Evolutionary conservation across 2,329 filamentous ascomycete species (phyloP), one percentile per base, ranked within the genome.

Genomic region (Botrytis porri): DNA sequence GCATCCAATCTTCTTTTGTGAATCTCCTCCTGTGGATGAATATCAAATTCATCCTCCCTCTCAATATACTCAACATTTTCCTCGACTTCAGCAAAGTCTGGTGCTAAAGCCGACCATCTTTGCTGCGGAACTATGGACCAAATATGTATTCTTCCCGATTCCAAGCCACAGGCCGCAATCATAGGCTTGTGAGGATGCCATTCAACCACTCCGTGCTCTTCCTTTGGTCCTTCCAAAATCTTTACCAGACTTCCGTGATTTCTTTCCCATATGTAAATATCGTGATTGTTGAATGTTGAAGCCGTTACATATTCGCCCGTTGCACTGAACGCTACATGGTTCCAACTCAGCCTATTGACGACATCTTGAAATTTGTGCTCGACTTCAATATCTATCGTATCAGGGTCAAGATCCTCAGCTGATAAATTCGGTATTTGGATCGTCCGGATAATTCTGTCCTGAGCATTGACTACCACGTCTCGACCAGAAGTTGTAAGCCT

Each of bases 351-450:
- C 62, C 93, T 90, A 80, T 99, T 98, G 69, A 99, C 96, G 6
- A 98, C 92, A 80, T 99, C 97, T 82, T 98, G 95, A 79, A 98
- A 99, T 81, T 98, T 98, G 84, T 99, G 96, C 82, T 99, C 95
- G 20, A 98, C 89, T 59, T 96, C 93, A 59, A 99, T 86, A 78
- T 95, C 92, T 79, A 99, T 92, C 41, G 92, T 95, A 78, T 97
- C 92, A 32, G 92, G 89, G 77, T 97, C 93, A 61, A 97, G 87
- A 78, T 92, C 88, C 22, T 88, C 84, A 2, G 85, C 86, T 18
- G 88, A 86, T 57, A 92, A 86, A 79, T 98, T 93, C 0, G 97
- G 96, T 77, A 99, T 87, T 75, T 94, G 89, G 77, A 99, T 92
- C 1, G 96, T 98, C 75, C 97, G 90, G 80, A 99, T 97, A 75